Evolutionary conservation across 106 monocot species (phyloP), one percentile per base, ranked within the genome.

Genomic region (Platanthera guangdongensis): DNA sequence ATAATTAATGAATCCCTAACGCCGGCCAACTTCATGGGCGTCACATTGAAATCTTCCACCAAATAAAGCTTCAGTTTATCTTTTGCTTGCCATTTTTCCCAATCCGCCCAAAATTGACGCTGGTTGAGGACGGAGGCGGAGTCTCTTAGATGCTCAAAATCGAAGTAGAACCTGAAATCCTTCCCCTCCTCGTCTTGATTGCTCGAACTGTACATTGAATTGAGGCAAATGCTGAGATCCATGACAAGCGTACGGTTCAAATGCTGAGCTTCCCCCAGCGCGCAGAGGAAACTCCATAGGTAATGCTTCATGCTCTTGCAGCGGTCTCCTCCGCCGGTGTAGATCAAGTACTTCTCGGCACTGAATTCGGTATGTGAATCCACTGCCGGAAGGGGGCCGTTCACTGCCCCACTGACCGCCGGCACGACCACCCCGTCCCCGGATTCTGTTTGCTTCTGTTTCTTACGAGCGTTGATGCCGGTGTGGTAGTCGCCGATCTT

Each of bases 251-350:
- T 95, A 3, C 95, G 77, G 69, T 95, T 95, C 79, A 95, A 76
- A 67, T 90, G 87, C 76, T 86, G 90, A 0, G 93, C 95, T 68
- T 96, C 95, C 3, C 93, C 95, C 0, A 96, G 84, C 15, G 95
- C 87, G 72, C 95, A 96, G 71, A 93, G 77, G 83, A 96, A 85
- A 75, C 95, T 95, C 90, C 95, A 90, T 19, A 92, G 84, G 57
- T 85, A 95, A 69, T 95, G 95, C 28, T 90, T 85, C 95, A 95
- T 95, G 67, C 82, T 85, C 84, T 95, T 92, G 90, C 95, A 95
- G 30, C 95, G 81, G 18, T 95, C 95, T 1, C 95, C 95, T 4
- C 95, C 92, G 7, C 85, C 88, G 8, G 45, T 68, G 74, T 95
- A 95, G 59, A 90, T 75, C 78, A 95, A 75, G 83, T 90, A 95